Evolutionary conservation across 495 filamentous ascomycete species (phyloP).

Genomic region (Penicillium diatomitis): DNA sequence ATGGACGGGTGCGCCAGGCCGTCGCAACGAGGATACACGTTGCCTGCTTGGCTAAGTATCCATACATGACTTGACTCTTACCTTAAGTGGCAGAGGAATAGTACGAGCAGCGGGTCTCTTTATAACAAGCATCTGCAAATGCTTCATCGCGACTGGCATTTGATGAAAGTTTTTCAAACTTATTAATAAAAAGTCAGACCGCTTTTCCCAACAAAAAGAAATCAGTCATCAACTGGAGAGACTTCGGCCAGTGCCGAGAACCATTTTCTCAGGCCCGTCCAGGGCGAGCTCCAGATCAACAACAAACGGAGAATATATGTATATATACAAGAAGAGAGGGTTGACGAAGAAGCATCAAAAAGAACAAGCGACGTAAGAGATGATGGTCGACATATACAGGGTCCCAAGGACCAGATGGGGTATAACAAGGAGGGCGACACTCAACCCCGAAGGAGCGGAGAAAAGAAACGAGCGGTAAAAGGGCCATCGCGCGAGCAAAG

Average conservation of each 20-base stretch:
- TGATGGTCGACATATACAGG: constrained; percentile 25
- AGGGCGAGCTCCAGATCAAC: constrained; percentile 12
- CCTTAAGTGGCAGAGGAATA: no score
- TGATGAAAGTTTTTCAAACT: no score
- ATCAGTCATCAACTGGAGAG: no score
- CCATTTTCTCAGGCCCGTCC: constrained; percentile 15
- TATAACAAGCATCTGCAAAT: no score
- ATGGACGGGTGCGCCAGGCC: no score
- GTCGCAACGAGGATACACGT: no score
- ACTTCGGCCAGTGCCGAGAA: no score
- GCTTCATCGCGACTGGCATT: no score
- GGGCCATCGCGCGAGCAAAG: not conserved
- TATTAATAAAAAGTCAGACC: constrained; percentile 1
- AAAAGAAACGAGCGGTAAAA: not conserved
- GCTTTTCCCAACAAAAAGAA: constrained; percentile 8
- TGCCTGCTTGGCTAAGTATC: no score
- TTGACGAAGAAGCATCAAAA: constrained; percentile 14
- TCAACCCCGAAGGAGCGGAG: constrained; percentile 4
- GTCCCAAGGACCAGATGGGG: constrained; percentile 10
- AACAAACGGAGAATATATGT: constrained; percentile 10
- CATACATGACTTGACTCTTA: no score
- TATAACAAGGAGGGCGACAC: constrained; percentile 11
- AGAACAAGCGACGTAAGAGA: constrained; percentile 10
- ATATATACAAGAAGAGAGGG: constrained; percentile 31
- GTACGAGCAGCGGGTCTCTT: no score